Evolutionary conservation across 164 flowering plant genomes (phyloP).

Genomic region (Liriodendron chinense): DNA sequence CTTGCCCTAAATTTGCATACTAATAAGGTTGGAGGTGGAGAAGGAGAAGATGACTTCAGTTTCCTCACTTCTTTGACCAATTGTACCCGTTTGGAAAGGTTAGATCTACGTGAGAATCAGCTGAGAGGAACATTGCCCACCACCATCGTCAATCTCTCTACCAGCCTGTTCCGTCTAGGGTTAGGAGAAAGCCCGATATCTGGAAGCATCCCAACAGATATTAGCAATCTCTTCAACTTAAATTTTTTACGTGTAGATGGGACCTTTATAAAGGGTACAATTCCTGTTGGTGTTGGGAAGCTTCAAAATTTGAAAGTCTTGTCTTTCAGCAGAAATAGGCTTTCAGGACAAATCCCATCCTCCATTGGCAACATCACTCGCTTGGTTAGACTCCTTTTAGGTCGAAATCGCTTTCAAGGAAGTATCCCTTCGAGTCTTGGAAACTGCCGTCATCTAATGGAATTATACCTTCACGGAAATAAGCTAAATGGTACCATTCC

Average conservation of each 20-base stretch:
- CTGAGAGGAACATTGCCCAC: not conserved
- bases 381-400: not conserved
- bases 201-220: slow-evolving; percentile 1
- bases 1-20: not conserved
- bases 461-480: slow-evolving; percentile 9
- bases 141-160: too few relatives aligned
- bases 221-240: not conserved
- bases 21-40: not conserved
- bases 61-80: too few relatives aligned
- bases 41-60: slow-evolving; percentile 9
- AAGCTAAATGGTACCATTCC: slow-evolving; percentile 24
- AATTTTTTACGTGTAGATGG: not conserved
- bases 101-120: too few relatives aligned
- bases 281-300: slow-evolving; percentile 1
- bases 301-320: not conserved
- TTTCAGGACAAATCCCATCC: not conserved
- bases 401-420: not conserved
- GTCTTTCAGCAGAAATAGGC: not conserved
- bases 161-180: not conserved
- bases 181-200: not conserved
- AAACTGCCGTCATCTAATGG: slow-evolving; percentile 6
- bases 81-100: too few relatives aligned
- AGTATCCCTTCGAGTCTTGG: slow-evolving; percentile 11
- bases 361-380: slow-evolving; percentile 4
- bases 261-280: not conserved